Percentiles rank a stretch among this genome's conserved stretches.
phyloP scores from a whole-genome alignment of 345 rosid species.

The Excoecaria cochinchinensis region DNA sequence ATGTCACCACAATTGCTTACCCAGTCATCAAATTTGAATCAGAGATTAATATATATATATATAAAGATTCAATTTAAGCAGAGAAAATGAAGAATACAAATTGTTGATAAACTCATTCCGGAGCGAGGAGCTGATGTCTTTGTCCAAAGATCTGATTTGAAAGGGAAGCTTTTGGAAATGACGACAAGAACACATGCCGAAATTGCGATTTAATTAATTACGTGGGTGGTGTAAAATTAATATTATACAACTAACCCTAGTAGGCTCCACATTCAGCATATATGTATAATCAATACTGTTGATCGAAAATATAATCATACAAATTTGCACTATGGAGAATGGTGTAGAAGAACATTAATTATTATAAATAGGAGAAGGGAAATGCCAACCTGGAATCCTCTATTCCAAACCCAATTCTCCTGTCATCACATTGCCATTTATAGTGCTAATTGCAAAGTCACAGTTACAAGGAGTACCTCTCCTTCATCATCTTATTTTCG shows the following conservation, averaged over 20 bases:
- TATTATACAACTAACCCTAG: neutral
- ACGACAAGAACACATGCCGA: conserved; percentile 2
- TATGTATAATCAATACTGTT: neutral
- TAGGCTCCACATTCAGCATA: neutral
- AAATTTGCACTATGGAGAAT: neutral
- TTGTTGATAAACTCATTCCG: too few species aligned
- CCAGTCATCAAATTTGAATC: too few species aligned
- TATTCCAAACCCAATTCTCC: neutral
- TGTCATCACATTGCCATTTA: neutral
- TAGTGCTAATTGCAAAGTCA: neutral
- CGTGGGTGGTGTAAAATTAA: too few species aligned
- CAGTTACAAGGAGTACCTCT: too few species aligned
- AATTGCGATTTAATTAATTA: neutral
- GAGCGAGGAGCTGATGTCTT: neutral
- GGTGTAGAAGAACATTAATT: neutral
- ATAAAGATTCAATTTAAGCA: too few species aligned
- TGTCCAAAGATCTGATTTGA: conserved; percentile 3
- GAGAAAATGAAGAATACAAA: too few species aligned
- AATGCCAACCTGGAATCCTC: neutral
- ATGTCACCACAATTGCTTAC: too few species aligned
- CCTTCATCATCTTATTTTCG: too few species aligned
- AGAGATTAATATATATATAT: too few species aligned
- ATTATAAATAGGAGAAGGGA: neutral
- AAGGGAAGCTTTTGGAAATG: neutral
- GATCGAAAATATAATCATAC: neutral